Evolutionary conservation across 306 rosid genomes (phyloP).

Genomic region (Astragalus membranaceus): DNA sequence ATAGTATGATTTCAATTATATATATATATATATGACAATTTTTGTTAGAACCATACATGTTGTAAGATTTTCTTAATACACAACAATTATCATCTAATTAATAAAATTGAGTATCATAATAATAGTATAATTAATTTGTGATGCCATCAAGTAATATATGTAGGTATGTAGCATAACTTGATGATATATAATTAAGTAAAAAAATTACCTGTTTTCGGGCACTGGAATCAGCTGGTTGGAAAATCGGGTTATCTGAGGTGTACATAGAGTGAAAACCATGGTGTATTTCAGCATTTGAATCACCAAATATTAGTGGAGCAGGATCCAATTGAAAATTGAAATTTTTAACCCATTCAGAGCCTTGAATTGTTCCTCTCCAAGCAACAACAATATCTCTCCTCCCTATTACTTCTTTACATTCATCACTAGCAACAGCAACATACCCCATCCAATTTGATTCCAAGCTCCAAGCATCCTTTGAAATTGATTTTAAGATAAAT

Average conservation of each 20-base stretch:
- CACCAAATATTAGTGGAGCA: constrained; percentile 37
- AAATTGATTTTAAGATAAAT: constrained; percentile 40
- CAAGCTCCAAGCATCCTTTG: constrained; percentile 57
- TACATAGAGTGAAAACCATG: constrained; percentile 69
- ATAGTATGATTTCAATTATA: too few species aligned
- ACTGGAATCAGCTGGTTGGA: constrained; percentile 34
- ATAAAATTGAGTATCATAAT: too few species aligned
- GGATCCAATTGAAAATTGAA: constrained; percentile 34
- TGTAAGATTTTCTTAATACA: too few species aligned
- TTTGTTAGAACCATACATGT: too few species aligned
- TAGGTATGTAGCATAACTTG: too few species aligned
- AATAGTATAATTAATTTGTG: background rate
- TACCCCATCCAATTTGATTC: constrained; percentile 83
- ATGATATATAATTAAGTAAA: too few species aligned
- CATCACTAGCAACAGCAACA: constrained; percentile 68
- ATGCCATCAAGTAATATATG: background rate
- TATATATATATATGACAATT: too few species aligned
- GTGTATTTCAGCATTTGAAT: constrained; percentile 36
- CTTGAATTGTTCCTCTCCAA: constrained; percentile 71
- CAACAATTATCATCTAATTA: too few species aligned
- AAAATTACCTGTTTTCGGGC: constrained; percentile 52
- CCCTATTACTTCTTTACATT: constrained; percentile 49
- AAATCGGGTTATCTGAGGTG: constrained; percentile 39
- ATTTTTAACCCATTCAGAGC: constrained; percentile 61
- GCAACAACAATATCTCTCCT: constrained; percentile 76